These are phyloP conservation scores for Mycena metata DNA, from an alignment of 768 basidiomycete species.

Conservation along the genomic window DNA sequence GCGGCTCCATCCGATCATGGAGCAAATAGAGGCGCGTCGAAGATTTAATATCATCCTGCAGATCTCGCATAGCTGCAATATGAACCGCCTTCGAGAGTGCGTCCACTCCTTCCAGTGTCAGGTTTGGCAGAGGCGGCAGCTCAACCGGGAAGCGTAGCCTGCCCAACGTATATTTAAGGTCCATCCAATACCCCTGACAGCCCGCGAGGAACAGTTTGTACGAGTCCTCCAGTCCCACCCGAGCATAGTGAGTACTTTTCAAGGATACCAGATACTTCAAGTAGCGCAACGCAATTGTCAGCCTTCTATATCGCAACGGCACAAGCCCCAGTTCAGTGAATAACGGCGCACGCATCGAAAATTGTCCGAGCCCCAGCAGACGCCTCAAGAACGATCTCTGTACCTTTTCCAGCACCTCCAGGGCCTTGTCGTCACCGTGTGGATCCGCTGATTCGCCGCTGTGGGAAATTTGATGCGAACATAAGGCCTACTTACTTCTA, in stretches of 20 bases:
- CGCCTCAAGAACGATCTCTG: slow-evolving; percentile 56
- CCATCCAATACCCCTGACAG: slow-evolving; percentile 3
- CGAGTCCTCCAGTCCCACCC: neutral
- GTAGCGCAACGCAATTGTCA: slow-evolving; percentile 34
- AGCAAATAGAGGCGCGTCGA: slow-evolving; percentile 3
- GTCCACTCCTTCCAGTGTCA: too few species aligned
- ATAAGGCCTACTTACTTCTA: too few species aligned
- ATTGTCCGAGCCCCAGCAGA: slow-evolving; percentile 29
- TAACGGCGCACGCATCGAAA: slow-evolving; percentile 28
- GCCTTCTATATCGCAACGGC: slow-evolving; percentile 36
- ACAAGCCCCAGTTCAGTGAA: slow-evolving; percentile 40
- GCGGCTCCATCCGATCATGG: neutral
- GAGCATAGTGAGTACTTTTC: neutral
- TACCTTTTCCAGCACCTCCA: too few species aligned
- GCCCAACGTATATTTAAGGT: neutral
- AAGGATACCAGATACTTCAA: neutral
- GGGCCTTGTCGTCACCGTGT: too few species aligned
- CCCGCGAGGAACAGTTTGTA: neutral
- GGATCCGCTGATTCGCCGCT: too few species aligned
- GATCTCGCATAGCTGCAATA: neutral
- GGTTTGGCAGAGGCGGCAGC: too few species aligned
- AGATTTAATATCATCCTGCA: neutral
- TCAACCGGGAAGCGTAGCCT: neutral
- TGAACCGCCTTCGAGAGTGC: neutral
- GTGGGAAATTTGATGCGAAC: too few species aligned